Percentiles rank a stretch among this genome's conserved stretches.
phyloP scores from a whole-genome alignment of 495 filamentous ascomycete genomes.

The Sordaria brevicollis region DNA sequence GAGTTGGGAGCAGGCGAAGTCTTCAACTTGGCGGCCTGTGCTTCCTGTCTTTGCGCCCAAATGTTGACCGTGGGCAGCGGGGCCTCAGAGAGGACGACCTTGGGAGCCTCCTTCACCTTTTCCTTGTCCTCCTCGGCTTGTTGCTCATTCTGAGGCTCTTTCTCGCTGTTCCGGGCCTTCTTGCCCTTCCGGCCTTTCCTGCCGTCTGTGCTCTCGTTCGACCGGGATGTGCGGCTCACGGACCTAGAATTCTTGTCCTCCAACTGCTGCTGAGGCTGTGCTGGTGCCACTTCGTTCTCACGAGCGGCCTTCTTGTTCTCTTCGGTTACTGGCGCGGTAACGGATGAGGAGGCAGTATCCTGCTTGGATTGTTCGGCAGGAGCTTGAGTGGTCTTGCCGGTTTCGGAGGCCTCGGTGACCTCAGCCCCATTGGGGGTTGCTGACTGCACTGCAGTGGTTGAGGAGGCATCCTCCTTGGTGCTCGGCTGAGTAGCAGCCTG shows the following conservation, averaged over 20 bases:
- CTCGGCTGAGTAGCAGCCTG: conserved; percentile 48
- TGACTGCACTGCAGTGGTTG: conserved; percentile 36
- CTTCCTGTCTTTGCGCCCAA: conserved; percentile 70
- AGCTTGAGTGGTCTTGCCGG: conserved; percentile 18
- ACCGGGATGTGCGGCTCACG: conserved; percentile 25
- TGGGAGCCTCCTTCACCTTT: conserved; percentile 40
- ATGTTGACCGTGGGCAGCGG: conserved; percentile 73
- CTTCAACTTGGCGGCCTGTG: conserved; percentile 52
- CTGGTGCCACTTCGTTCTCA: conserved; percentile 8
- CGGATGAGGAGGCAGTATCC: conserved; percentile 13
- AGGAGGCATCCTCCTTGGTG: conserved; percentile 50
- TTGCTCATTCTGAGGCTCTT: conserved; percentile 30
- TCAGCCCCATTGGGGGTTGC: conserved; percentile 52
- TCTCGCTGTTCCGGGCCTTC: conserved; percentile 35
- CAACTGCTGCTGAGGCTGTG: conserved; percentile 4
- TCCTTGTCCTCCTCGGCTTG: conserved; percentile 32
- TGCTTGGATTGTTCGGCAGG: conserved; percentile 14
- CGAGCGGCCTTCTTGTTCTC: conserved; percentile 12
- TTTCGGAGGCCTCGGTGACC: conserved; percentile 22
- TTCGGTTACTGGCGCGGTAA: conserved; percentile 13
- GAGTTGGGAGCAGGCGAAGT: conserved; percentile 18
- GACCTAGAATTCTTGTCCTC: conserved; percentile 21
- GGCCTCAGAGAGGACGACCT: conserved; percentile 62
- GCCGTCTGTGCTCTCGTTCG: conserved; percentile 28
- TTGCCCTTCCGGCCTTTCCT: conserved; percentile 37